Base-by-base conservation (phyloP, 1,139 yeast genomes). In the Kazachstania sp. region DNA sequence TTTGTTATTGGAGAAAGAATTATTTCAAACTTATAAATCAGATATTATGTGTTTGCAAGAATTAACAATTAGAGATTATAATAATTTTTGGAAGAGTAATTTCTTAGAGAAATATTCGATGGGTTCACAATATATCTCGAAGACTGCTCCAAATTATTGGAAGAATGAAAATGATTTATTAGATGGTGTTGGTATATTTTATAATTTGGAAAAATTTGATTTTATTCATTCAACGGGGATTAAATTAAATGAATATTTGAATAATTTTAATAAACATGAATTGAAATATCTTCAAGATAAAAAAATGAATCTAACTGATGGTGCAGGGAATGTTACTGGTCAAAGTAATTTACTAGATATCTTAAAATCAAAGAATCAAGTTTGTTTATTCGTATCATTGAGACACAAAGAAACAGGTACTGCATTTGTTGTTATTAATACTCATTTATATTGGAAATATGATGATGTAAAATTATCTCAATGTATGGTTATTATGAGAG, bases 11-110 rank as follows among this genome's bases (percentile, higher is more conserved):
- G 72, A 73, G 49, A 54, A 64, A 38, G 68, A 66, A 31, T 39
- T 69, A 16, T 63, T 77, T 45, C 48, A 54, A 3, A 72, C 68
- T 43, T 61, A 78, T 37, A 56, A 69, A 37, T 70, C 78, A 36
- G 83, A 78, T 56, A 72, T 79, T 15, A 74, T 79, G 77, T 79
- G 83, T 55, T 71, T 78, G 53, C 83, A 79, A 56, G 83, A 79
- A 61, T 68, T 79, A 73, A 82, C 79, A 41, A 65, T 66, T 32
- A 64, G 64, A 23, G 67, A 75, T n/a, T 79, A 76, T 53, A 50
- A 67, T 13, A 58, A 63, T 7, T 66, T 64, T 45, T 78, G 83
- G 83, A 59, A 66, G 41, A 49, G 56, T 2, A 54, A 63, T 1
- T 46, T 61, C 51, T 46, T 57, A 46, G 39, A 44, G 1, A 48